Evolutionary conservation across 345 rosid species (phyloP).

Genomic region (Rhodomyrtus tomentosa): DNA sequence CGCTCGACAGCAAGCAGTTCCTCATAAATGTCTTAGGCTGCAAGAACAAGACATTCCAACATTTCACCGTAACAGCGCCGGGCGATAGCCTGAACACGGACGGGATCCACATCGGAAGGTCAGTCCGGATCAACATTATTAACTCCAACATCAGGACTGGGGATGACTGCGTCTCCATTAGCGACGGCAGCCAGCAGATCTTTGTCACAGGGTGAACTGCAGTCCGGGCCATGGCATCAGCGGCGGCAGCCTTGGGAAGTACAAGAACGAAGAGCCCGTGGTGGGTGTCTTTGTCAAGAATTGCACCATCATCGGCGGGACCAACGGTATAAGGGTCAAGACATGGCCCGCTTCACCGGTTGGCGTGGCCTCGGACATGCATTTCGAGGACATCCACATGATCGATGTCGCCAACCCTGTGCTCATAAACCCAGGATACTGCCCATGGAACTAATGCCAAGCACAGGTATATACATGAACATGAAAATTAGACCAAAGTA

Average conservation of each 20-base stretch:
- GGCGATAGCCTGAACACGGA: slow-evolving; percentile 43
- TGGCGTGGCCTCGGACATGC: slow-evolving; percentile 14
- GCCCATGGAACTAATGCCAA: slow-evolving; percentile 9
- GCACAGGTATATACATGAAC: not conserved
- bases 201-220: slow-evolving; percentile 17
- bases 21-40: slow-evolving; percentile 30
- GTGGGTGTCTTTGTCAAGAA: slow-evolving; percentile 12
- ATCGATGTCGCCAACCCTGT: slow-evolving; percentile 16
- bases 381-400: slow-evolving; percentile 22
- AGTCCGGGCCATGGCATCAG: slow-evolving; percentile 77
- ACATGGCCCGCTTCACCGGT: slow-evolving; percentile 30
- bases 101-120: slow-evolving; percentile 54
- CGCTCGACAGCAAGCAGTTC: slow-evolving; percentile 37
- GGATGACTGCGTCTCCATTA: slow-evolving; percentile 49
- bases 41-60: slow-evolving; percentile 18
- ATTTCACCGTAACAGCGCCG: slow-evolving; percentile 20
- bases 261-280: slow-evolving; percentile 19
- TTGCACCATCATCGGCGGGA: slow-evolving; percentile 15
- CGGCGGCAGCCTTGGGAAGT: slow-evolving; percentile 44
- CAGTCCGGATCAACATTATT: slow-evolving; percentile 11
- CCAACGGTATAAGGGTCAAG: slow-evolving; percentile 46
- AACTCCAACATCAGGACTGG: slow-evolving; percentile 33
- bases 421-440: slow-evolving; percentile 23
- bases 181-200: slow-evolving; percentile 27
- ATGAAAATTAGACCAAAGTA: not conserved